phyloP scores from a whole-genome alignment of 805 yeast species.

The Starmerella sp. region DNA sequence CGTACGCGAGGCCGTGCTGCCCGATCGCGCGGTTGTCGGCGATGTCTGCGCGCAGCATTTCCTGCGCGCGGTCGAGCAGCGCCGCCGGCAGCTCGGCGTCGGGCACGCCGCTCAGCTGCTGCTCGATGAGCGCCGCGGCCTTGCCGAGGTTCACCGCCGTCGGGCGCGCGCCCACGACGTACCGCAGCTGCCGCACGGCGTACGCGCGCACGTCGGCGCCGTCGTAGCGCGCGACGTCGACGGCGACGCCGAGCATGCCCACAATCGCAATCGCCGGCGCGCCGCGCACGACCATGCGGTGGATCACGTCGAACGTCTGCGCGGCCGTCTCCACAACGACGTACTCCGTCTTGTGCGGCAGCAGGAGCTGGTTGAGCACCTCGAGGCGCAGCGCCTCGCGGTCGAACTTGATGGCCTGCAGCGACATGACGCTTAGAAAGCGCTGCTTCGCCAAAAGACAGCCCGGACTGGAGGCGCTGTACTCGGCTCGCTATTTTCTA shows the following conservation, averaged over 20 bases:
- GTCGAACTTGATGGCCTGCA: slow-evolving; percentile 19
- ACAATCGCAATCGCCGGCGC: slow-evolving; percentile 98
- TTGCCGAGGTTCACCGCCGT: slow-evolving; percentile 89
- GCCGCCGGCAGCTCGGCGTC: slow-evolving; percentile 25
- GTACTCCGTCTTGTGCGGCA: slow-evolving; percentile 72
- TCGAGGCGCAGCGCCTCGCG: slow-evolving; percentile 34
- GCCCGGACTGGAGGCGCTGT: too few species aligned
- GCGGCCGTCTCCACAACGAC: slow-evolving; percentile 49
- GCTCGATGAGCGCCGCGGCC: slow-evolving; percentile 48
- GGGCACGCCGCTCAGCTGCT: slow-evolving; percentile 22
- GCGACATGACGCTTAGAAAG: neutral
- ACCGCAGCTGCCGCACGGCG: slow-evolving; percentile 42
- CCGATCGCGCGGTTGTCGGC: slow-evolving; percentile 72
- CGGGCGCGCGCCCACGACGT: slow-evolving; percentile 69
- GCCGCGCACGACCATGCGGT: slow-evolving; percentile 88
- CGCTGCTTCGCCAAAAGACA: neutral
- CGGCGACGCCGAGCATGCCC: slow-evolving; percentile 70
- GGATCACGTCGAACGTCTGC: slow-evolving; percentile 75
- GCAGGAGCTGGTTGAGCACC: slow-evolving; percentile 67
- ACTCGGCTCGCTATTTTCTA: too few species aligned
- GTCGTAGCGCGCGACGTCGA: slow-evolving; percentile 43
- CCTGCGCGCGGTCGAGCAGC: slow-evolving; percentile 31
- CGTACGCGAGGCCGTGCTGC: slow-evolving; percentile 64
- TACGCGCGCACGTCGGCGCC: slow-evolving; percentile 21
- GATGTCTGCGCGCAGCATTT: slow-evolving; percentile 63